phyloP scores from a whole-genome alignment of 768 basidiomycete species.

The Pisolithus microcarpus region DNA sequence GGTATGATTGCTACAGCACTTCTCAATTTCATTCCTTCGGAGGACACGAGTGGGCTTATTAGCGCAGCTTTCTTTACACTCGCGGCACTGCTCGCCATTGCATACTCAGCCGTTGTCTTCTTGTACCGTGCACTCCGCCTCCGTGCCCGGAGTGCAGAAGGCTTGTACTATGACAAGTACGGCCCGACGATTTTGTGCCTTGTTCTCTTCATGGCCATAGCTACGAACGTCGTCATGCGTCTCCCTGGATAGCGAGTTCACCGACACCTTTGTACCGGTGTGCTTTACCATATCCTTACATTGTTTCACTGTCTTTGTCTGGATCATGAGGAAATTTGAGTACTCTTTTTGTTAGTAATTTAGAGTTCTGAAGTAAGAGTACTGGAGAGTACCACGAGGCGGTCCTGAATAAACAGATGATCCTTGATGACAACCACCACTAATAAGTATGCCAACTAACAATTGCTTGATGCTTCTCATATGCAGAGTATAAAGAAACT shows the following conservation, averaged over 20 bases:
- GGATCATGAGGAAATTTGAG: too few relatives aligned
- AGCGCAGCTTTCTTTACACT: constrained; percentile 85
- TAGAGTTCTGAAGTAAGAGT: too few relatives aligned
- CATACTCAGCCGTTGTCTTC: constrained; percentile 80
- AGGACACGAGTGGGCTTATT: constrained; percentile 73
- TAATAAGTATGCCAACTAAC: not conserved
- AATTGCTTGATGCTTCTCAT: not conserved
- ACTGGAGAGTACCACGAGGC: not conserved
- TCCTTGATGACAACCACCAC: not conserved
- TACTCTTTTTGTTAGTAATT: too few relatives aligned
- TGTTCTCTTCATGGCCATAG: constrained; percentile 61
- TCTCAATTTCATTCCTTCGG: constrained; percentile 72
- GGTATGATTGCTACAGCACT: constrained; percentile 86
- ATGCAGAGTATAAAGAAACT: constrained; percentile 1
- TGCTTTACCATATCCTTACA: not conserved
- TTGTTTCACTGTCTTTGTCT: too few relatives aligned
- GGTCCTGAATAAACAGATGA: not conserved
- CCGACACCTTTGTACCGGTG: too few relatives aligned
- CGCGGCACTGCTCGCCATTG: constrained; percentile 81
- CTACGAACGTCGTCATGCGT: constrained; percentile 69
- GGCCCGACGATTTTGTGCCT: constrained; percentile 73
- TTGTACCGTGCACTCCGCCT: constrained; percentile 66
- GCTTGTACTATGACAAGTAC: constrained; percentile 84
- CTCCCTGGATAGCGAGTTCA: constrained; percentile 42
- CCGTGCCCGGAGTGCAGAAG: constrained; percentile 64